Conservation (phyloP, 345 rosid genomes). For the Brassica nigra region DNA sequence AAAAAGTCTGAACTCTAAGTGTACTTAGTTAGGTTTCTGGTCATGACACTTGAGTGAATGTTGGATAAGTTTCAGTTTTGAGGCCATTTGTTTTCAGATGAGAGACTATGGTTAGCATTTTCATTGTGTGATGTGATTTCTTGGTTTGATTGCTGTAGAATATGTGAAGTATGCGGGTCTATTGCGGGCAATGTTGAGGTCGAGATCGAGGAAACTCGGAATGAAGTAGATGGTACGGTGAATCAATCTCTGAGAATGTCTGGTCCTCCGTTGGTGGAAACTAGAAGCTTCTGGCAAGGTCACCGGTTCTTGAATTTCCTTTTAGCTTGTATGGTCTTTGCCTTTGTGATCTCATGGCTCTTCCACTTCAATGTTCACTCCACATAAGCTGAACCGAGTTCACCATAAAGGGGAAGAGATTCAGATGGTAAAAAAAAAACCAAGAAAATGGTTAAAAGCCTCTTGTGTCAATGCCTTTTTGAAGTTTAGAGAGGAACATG, state of each 20-base stretch:
- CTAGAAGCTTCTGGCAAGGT: constrained; percentile 75
- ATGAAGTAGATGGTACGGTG: constrained; percentile 46
- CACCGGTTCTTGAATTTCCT: constrained; percentile 85
- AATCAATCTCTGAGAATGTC: constrained; percentile 39
- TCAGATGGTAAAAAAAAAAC: neutral
- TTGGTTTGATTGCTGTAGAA: constrained; percentile 51
- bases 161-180: constrained; percentile 94
- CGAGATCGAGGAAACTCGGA: constrained; percentile 51
- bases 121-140: neutral
- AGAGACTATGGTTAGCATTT: neutral
- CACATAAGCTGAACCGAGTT: constrained; percentile 8
- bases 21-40: neutral
- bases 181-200: constrained; percentile 59
- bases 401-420: constrained; percentile 1
- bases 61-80: neutral
- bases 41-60: neutral
- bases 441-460: constrained; percentile 1
- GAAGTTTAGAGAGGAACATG: constrained; percentile 21
- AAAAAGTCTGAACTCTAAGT: neutral
- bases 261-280: constrained; percentile 40
- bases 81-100: neutral
- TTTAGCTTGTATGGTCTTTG: constrained; percentile 89
- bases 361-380: constrained; percentile 86
- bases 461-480: constrained; percentile 30
- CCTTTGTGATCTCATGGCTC: constrained; percentile 94